Evolutionary conservation across 192 early-diverging fungal species (phyloP), one percentile per base, ranked within the genome.

Genomic region (Linnemannia elongata): DNA sequence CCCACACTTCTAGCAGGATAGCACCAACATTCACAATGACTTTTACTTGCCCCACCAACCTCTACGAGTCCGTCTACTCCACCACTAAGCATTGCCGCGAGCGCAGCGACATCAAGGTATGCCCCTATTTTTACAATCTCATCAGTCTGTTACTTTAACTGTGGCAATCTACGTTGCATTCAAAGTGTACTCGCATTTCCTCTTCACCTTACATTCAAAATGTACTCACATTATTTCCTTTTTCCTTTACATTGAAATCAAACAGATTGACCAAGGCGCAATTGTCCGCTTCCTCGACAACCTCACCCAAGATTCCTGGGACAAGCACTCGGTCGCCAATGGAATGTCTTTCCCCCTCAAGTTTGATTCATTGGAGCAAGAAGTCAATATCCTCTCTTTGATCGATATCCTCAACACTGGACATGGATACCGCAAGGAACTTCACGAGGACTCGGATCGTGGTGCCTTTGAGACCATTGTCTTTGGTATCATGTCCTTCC

Each of bases 401-500:
- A 90, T 96, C 24, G 95, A 94, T 79, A 81, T 96, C 75, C 91
- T 98, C 54, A 93, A 94, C 78, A 91, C 97, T 75, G 97, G 97
- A 33, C 94, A 94, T 68, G 95, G 95, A 41, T 98, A 92, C 79
- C 90, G 94, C 39, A 79, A 82, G 42, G 93, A 94, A 49, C 92
- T 97, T 30, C 92, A 94, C 78, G 90, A 90, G 22, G 90, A 90
- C 18, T 83, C 89, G 41, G 95, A 89, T 38, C 87, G 96, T 36
- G 95, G 96, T 20, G 95, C 94, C 0, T 94, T 95, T 27, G 93
- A 96, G 73, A 95, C 93, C 4, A 94, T 97, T 39, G 89, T 92
- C 47, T 97, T 94, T 90, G 97, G 97, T 13, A 92, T 92, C 80
- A 96, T 98, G 91, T 93, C 94, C 63, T 89, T 97, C 77, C 95